A percentile compares a stretch with the other conserved stretches of the same genome.
Conservation (phyloP, 768 basidiomycete genomes). For the Trametes cingulata region DNA sequence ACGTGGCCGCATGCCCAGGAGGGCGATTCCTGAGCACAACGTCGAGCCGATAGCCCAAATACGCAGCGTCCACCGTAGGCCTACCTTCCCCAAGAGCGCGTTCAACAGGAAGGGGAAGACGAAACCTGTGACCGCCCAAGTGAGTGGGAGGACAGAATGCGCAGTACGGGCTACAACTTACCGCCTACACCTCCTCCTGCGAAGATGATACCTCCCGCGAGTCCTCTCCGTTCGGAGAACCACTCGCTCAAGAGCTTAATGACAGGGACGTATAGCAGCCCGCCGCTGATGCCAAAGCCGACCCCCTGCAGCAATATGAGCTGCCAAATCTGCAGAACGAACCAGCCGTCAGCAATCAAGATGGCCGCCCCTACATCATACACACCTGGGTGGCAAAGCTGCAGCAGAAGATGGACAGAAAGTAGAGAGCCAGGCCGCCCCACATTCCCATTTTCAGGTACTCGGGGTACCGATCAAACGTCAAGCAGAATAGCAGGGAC, state of each 20-base stretch:
- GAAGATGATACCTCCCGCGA: slow-evolving; percentile 28
- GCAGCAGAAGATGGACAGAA: slow-evolving; percentile 18
- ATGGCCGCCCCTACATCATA: not conserved
- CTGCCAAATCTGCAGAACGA: slow-evolving; percentile 23
- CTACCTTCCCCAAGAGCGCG: slow-evolving; percentile 18
- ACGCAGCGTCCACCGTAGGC: slow-evolving; percentile 27
- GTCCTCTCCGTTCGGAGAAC: slow-evolving; percentile 26
- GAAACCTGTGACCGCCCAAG: slow-evolving; percentile 13
- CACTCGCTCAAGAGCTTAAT: slow-evolving; percentile 25
- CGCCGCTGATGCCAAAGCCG: slow-evolving; percentile 25
- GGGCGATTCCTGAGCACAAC: slow-evolving; percentile 18
- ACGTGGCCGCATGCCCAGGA: slow-evolving; percentile 25
- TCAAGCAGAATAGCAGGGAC: slow-evolving; percentile 18
- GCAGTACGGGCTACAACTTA: not conserved
- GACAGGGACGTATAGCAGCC: slow-evolving; percentile 18
- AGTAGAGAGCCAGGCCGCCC: slow-evolving; percentile 20
- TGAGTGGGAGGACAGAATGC: not conserved
- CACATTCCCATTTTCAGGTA: slow-evolving; percentile 21
- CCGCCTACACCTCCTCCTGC: slow-evolving; percentile 28
- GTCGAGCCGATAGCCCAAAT: slow-evolving; percentile 22
- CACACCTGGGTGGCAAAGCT: slow-evolving; percentile 26
- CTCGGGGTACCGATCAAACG: slow-evolving; percentile 25
- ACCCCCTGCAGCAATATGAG: slow-evolving; percentile 28
- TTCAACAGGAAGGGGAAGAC: slow-evolving; percentile 25
- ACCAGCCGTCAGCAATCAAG: not conserved